Evolutionary conservation across 2,329 filamentous ascomycete species (phyloP).

Genomic region (Trichophyton mentagrophytes): DNA sequence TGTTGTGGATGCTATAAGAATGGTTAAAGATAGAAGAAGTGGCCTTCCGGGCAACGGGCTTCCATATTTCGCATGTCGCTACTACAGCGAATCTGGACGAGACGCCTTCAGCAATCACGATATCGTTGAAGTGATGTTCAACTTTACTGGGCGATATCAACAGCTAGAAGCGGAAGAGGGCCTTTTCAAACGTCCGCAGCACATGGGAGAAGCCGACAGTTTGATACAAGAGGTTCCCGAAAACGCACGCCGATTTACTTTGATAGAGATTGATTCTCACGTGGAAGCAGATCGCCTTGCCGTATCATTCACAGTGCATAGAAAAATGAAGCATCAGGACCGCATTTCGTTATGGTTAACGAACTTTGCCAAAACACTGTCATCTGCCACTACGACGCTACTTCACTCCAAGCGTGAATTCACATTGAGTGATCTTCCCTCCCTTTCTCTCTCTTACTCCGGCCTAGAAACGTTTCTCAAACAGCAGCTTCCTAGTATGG

Average conservation of each 20-base stretch:
- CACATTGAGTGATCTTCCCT: constrained; percentile 33
- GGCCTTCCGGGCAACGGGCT: constrained; percentile 27
- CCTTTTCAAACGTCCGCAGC: constrained; percentile 32
- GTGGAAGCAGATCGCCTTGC: constrained; percentile 35
- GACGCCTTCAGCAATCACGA: constrained; percentile 25
- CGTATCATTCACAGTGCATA: constrained; percentile 41
- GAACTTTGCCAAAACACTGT: constrained; percentile 25
- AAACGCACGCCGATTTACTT: constrained; percentile 30
- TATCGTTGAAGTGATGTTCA: constrained; percentile 33
- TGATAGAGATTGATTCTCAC: constrained; percentile 42
- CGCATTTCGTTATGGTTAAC: constrained; percentile 34
- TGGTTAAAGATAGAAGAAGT: constrained; percentile 30
- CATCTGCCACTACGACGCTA: constrained; percentile 17
- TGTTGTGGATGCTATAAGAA: constrained; percentile 22
- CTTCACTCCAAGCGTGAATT: constrained; percentile 17
- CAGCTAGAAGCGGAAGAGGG: constrained; percentile 36
- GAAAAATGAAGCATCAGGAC: constrained; percentile 35
- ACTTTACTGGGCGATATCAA: constrained; percentile 27
- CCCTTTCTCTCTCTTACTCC: constrained; percentile 32
- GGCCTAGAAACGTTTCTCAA: constrained; percentile 26
- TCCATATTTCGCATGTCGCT: constrained; percentile 26
- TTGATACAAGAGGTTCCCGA: constrained; percentile 30
- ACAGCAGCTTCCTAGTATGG: constrained; percentile 24
- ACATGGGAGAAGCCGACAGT: constrained; percentile 33
- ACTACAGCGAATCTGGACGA: constrained; percentile 20